Conservation (phyloP, 768 basidiomycete genomes). For the Lactarius psammicola region DNA sequence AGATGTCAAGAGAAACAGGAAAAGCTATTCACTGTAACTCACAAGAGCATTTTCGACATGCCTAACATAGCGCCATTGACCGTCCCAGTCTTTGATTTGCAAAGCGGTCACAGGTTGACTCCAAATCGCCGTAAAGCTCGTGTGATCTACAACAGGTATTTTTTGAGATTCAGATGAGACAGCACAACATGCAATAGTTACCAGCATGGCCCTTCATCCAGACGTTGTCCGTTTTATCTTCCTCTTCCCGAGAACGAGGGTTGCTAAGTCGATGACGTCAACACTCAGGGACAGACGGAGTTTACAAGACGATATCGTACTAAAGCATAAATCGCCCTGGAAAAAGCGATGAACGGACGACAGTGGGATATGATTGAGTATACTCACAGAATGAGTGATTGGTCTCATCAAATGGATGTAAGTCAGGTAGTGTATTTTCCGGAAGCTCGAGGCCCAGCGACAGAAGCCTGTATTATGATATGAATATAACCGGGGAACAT, state of each 20-base stretch:
- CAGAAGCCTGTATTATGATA: conserved; percentile 40
- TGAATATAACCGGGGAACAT: conserved; percentile 32
- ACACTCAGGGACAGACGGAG: neutral
- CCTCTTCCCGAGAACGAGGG: conserved; percentile 37
- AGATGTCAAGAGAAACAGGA: neutral
- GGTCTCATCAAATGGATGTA: conserved; percentile 43
- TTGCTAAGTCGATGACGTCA: conserved; percentile 31
- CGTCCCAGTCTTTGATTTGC: conserved; percentile 39
- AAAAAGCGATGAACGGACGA: neutral
- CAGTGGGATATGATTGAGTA: neutral
- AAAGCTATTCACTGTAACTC: conserved; percentile 2
- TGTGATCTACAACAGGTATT: conserved; percentile 35
- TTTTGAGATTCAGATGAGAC: neutral
- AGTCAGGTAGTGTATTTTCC: conserved; percentile 50
- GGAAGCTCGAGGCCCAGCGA: conserved; percentile 54
- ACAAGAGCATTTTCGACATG: conserved; percentile 41
- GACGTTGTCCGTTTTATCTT: conserved; percentile 34
- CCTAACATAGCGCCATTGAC: conserved; percentile 40
- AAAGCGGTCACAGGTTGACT: conserved; percentile 41
- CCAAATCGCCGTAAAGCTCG: conserved; percentile 39
- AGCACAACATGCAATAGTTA: conserved; percentile 11
- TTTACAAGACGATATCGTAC: conserved; percentile 36
- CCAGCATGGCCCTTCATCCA: conserved; percentile 43
- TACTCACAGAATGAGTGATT: conserved; percentile 29
- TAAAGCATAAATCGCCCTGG: conserved; percentile 68